Conservation (phyloP, 1,284 basidiomycete species). For the Cystobasidiaceae sp. region DNA sequence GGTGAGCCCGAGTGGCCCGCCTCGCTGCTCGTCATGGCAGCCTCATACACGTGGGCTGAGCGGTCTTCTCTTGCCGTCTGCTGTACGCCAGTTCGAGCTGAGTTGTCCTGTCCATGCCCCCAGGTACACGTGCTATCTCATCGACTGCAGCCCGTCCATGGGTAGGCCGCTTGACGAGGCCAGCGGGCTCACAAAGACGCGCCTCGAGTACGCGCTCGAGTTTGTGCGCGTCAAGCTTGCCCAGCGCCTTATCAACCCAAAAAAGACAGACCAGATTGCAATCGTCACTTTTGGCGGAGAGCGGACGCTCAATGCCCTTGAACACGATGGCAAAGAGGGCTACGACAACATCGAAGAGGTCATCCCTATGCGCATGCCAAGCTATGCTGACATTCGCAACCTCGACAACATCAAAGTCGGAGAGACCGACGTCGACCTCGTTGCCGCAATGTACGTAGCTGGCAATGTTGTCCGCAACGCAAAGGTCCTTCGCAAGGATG, state of each 20-base stretch:
- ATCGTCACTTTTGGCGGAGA: slow-evolving; percentile 20
- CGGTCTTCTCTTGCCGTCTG: not conserved
- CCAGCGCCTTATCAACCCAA: slow-evolving; percentile 28
- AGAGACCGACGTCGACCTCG: slow-evolving; percentile 9
- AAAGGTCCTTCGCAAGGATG: slow-evolving; percentile 21
- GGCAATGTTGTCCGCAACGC: slow-evolving; percentile 15
- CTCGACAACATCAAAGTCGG: slow-evolving; percentile 2
- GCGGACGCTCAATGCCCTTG: slow-evolving; percentile 19
- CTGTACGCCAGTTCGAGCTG: not conserved
- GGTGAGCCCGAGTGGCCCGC: not conserved
- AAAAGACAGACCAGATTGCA: slow-evolving; percentile 29
- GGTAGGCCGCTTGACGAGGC: not conserved
- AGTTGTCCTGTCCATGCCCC: not conserved
- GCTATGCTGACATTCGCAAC: not conserved
- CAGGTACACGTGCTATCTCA: slow-evolving; percentile 29
- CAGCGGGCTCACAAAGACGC: not conserved
- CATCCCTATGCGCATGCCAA: slow-evolving; percentile 12
- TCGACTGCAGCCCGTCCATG: slow-evolving; percentile 23
- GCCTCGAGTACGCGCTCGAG: slow-evolving; percentile 27
- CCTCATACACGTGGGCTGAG: not conserved
- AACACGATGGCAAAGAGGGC: not conserved
- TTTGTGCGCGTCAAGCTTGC: slow-evolving; percentile 24
- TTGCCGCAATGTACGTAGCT: slow-evolving; percentile 27
- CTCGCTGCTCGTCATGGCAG: too few species aligned
- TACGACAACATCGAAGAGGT: slow-evolving; percentile 26